Conservation (phyloP, 495 filamentous ascomycete genomes). For the Aspergillus coremiiformis region DNA sequence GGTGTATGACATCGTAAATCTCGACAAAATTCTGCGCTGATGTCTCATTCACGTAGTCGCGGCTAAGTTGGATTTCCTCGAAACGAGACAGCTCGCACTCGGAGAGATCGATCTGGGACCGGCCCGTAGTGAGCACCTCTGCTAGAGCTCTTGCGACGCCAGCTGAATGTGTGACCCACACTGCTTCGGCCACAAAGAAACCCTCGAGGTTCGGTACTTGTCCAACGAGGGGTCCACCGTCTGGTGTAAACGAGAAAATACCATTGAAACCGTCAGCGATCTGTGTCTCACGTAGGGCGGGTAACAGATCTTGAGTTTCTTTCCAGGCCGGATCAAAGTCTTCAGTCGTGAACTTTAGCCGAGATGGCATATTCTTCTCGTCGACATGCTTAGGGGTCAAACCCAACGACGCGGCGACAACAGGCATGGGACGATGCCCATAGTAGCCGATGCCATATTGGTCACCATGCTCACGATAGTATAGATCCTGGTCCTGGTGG, state of each 20-base stretch:
- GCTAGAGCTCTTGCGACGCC: constrained; percentile 45
- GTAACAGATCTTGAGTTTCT: constrained; percentile 35
- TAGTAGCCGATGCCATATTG: constrained; percentile 49
- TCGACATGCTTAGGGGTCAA: constrained; percentile 36
- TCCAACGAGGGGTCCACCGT: constrained; percentile 44
- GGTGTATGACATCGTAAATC: constrained; percentile 48
- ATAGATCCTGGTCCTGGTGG: constrained; percentile 47
- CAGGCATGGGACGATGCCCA: constrained; percentile 45
- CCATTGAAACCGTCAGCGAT: constrained; percentile 47
- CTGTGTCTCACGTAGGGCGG: constrained; percentile 31
- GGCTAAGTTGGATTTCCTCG: constrained; percentile 41
- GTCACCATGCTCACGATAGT: constrained; percentile 47
- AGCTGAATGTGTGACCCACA: constrained; percentile 51
- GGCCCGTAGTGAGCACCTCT: constrained; percentile 39
- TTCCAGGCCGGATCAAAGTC: constrained; percentile 47
- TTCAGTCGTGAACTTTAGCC: constrained; percentile 39
- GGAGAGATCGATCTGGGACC: constrained; percentile 37
- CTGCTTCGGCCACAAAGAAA: constrained; percentile 48
- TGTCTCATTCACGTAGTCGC: constrained; percentile 39
- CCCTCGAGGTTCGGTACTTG: constrained; percentile 40
- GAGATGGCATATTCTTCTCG: constrained; percentile 46
- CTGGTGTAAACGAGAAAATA: constrained; percentile 48
- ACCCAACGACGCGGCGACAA: constrained; percentile 36
- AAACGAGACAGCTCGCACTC: constrained; percentile 47
- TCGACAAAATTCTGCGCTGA: constrained; percentile 45